These are phyloP conservation scores for Phytopythium ostracodes DNA, from an alignment of 352 stramenopile genomes.

Conservation along the genomic window DNA sequence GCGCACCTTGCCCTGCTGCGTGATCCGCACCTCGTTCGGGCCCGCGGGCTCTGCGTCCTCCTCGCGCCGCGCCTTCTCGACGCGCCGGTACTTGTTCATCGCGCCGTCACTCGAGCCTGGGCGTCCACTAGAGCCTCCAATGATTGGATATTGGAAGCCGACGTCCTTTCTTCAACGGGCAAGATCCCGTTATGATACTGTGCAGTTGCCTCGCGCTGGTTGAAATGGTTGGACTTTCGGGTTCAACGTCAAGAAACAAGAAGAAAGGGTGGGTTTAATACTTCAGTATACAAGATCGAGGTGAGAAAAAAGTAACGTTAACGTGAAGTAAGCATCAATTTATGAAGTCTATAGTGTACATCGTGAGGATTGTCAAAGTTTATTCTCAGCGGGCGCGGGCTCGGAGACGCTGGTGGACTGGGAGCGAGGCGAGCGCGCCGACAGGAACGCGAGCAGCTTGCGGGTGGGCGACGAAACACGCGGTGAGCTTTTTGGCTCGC, in stretches of 20 bases:
- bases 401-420: not conserved
- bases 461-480: conserved; percentile 2
- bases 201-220: too few species aligned
- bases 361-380: not conserved
- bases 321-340: not conserved
- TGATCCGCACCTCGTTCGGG: conserved; percentile 84
- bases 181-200: not conserved
- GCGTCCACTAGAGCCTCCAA: too few species aligned
- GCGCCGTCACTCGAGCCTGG: not conserved
- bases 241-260: too few species aligned
- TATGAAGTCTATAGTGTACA: not conserved
- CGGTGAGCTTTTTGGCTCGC: not conserved
- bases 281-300: too few species aligned
- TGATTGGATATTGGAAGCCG: too few species aligned
- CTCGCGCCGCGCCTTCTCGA: conserved; percentile 53
- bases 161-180: too few species aligned
- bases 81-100: conserved; percentile 85
- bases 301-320: not conserved
- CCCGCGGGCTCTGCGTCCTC: conserved; percentile 39
- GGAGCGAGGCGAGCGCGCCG: not conserved
- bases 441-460: conserved; percentile 6
- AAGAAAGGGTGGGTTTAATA: too few species aligned
- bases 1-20: conserved; percentile 73
- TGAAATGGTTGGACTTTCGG: too few species aligned
- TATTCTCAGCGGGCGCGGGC: conserved; percentile 3